These are phyloP conservation scores for Lachnellula suecica DNA, from an alignment of 2,329 filamentous ascomycete genomes.

Conservation along the genomic window DNA sequence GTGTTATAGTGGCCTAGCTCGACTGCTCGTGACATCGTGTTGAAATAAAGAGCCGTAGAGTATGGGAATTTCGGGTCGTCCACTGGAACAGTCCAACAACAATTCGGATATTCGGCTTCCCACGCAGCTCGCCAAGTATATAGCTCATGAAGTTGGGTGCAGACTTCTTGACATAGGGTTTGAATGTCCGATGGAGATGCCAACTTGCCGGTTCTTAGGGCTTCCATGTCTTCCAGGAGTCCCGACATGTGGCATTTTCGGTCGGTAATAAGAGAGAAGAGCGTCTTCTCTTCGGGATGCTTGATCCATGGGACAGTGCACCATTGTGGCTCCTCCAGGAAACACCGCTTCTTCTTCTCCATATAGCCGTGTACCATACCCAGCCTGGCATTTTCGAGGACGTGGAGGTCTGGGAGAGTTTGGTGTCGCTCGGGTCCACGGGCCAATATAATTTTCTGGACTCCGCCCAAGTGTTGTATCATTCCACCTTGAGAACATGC, in stretches of 20 bases:
- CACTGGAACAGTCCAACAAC: neutral
- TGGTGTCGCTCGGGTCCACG: slow-evolving; percentile 14
- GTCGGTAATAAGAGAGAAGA: slow-evolving; percentile 8
- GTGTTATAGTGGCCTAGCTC: slow-evolving; percentile 14
- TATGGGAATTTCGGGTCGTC: slow-evolving; percentile 11
- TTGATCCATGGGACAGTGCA: slow-evolving; percentile 14
- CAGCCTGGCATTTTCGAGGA: slow-evolving; percentile 9
- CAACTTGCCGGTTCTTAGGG: slow-evolving; percentile 2
- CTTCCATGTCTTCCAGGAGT: slow-evolving; percentile 15
- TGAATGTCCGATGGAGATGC: slow-evolving; percentile 3
- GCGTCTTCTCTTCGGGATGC: slow-evolving; percentile 11
- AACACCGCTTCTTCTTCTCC: slow-evolving; percentile 13
- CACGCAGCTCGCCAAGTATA: slow-evolving; percentile 11
- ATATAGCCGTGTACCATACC: slow-evolving; percentile 9
- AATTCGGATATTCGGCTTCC: slow-evolving; percentile 11
- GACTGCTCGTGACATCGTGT: slow-evolving; percentile 2
- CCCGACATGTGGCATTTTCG: slow-evolving; percentile 7
- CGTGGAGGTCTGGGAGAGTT: slow-evolving; percentile 7
- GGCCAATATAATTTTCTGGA: slow-evolving; percentile 11
- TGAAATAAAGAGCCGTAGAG: slow-evolving; percentile 7
- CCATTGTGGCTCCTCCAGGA: slow-evolving; percentile 13
- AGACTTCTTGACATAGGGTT: slow-evolving; percentile 1
- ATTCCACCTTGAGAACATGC: slow-evolving; percentile 9
- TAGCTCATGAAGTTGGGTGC: slow-evolving; percentile 3
- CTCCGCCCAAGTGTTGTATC: slow-evolving; percentile 13